Evolutionary conservation across 2,329 filamentous ascomycete species (phyloP), one percentile per base, ranked within the genome.

Genomic region (Botryotinia narcissicola): DNA sequence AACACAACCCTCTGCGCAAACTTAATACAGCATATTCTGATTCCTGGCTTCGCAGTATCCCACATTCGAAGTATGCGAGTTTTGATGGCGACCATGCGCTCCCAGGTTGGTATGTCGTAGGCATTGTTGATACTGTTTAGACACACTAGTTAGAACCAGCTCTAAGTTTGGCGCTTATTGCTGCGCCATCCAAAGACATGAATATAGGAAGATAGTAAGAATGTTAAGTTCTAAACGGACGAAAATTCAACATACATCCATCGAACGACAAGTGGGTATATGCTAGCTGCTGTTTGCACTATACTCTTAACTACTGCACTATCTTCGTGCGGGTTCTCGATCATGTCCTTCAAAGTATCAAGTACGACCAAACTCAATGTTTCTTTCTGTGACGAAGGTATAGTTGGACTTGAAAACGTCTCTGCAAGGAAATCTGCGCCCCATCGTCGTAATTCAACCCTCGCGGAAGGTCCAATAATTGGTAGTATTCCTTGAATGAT

Each of bases 11-110:
- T 91, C 84, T 99, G 95, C 54, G 94, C 92, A 82, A 99, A 99
- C 83, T 99, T 99, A 87, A 98, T 92, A 84, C 96, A 98, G 86
- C 94, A 97, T 82, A 98, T 91, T 79, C 91, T 91, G 76, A 98
- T 89, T 4, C 93, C 92, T 20, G 91, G 87, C 22, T 89, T 85
- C 29, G 93, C 91, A 61, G 86, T 88, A 78, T 98, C 95, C 95
- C 97, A 98, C 80, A 96, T 90, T 74, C 89, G 90, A 74, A 99
- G 83, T 77, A 99, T 96, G 79, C 91, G 92, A 72, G 92, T 90
- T 85, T 99, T 99, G 83, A 98, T 95, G 18, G 90, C 88, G 71
- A 90, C 87, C 89, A 98, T 97, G 76, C 91, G 90, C 80, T 96
- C 92, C 96, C 96, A 99, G 63, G 92, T 90, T 73, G 91, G 87